Base-by-base conservation (phyloP, 2,329 filamentous ascomycete genomes). In the Aureobasidium sp. region DNA sequence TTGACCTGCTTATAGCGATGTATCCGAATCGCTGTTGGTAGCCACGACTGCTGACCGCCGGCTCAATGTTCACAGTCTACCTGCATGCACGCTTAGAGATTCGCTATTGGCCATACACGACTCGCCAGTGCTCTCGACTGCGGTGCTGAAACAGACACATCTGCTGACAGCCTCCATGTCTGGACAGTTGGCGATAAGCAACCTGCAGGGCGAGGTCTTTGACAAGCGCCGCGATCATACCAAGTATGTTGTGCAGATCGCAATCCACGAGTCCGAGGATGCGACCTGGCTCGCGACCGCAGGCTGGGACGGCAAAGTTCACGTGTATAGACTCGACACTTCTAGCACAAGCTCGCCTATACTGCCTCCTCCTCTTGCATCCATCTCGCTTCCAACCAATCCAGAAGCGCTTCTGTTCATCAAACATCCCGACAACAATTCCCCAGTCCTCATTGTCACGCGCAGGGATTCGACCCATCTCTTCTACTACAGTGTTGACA, bases 91-190 rank as follows among this genome's bases (percentile, higher is more conserved):
- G 15, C 64, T 78, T 36, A 65, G 70, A 39, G 68, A 67, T 20
- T 76, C 78, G 11, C 71, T 74, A 56, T 67, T 71, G n/a, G 67
- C 69, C 31, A 70, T 80, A 20, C 76, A 79, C 62, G 79, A 82
- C 57, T 79, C 79, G 14, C 83, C 84, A 0, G 78, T 85, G 36
- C 71, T 87, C 12, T 84, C 82, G 22, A 75, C 78, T 57, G 70
- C 74, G 31, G 72, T 76, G 7, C 64, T 84, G 7, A 67, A 72
- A 6, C 66, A 74, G n/a, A 74, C 74, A 4, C 78, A 78, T 66
- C 66, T 84, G 15, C 69, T 85, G n/a, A 75, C 79, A 56, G 78
- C 80, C 20, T 82, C 79, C 48, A 86, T 86, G 84, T 85, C 83
- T 11, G 84, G 84, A 5, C 79, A 81, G 60, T 67, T 86, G 5